Conservation (phyloP, 805 yeast species). For the Candida railenensis region DNA sequence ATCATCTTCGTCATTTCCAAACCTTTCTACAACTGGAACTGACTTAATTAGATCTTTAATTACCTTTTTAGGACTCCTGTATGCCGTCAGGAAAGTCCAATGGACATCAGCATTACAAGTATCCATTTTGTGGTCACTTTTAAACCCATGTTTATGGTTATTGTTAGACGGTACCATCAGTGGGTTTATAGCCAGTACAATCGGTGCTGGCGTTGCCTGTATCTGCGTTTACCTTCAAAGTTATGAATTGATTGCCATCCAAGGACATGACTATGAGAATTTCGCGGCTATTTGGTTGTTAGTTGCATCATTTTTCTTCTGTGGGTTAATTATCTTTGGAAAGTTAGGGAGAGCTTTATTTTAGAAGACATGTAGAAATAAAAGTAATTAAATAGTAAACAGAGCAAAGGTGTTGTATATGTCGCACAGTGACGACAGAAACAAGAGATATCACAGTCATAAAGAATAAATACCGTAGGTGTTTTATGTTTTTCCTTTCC, state of each 20-base stretch:
- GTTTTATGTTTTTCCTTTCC: no score
- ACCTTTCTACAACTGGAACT: constrained; percentile 19
- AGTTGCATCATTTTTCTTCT: constrained; percentile 63
- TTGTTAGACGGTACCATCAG: constrained; percentile 59
- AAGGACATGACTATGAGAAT: constrained; percentile 19
- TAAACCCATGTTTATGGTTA: constrained; percentile 68
- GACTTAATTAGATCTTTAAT: constrained; percentile 46
- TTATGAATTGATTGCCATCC: constrained; percentile 17
- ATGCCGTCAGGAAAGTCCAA: constrained; percentile 65
- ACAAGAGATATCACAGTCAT: no score
- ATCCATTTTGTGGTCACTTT: constrained; percentile 57
- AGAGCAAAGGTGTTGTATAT: neutral
- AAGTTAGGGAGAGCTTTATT: constrained; percentile 62
- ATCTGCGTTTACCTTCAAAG: constrained; percentile 29
- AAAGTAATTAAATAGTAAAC: neutral
- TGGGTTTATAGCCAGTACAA: constrained; percentile 44
- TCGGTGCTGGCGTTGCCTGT: constrained; percentile 31
- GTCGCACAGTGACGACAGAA: neutral
- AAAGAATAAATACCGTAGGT: no score
- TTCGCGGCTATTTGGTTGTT: constrained; percentile 47
- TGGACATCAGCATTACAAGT: constrained; percentile 71
- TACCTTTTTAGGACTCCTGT: constrained; percentile 68
- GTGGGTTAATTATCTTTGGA: constrained; percentile 66
- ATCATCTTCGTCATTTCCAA: constrained; percentile 9
- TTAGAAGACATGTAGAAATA: constrained; percentile 7